Conservation (phyloP, 106 monocot genomes). For the Dendrobium chrysotoxum region DNA sequence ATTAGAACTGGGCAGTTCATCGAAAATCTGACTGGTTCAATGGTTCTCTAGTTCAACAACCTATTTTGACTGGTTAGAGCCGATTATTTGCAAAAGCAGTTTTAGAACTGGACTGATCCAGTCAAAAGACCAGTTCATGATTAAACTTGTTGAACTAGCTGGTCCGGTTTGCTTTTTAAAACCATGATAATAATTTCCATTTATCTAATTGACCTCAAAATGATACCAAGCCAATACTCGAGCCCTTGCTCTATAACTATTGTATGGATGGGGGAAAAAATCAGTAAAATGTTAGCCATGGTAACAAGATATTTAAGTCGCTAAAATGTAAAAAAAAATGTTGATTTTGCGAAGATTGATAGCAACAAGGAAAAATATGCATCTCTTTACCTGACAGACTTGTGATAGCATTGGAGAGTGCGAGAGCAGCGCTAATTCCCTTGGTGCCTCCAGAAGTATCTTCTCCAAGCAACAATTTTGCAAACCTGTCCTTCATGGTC, state of each 20-base stretch:
- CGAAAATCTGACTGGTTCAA: too few species aligned
- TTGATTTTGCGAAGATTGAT: too few species aligned
- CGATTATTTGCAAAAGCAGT: too few species aligned
- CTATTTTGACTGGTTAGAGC: too few species aligned
- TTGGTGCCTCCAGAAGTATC: conserved; percentile 72
- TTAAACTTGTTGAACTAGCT: too few species aligned
- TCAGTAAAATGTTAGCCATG: neutral
- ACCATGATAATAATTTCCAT: neutral
- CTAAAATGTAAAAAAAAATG: too few species aligned
- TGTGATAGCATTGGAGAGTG: conserved; percentile 79
- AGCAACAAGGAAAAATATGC: neutral
- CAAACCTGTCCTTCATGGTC: conserved; percentile 84
- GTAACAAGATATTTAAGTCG: neutral
- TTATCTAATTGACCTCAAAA: neutral
- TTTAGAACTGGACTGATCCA: too few species aligned
- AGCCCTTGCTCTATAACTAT: neutral
- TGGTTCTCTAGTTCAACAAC: too few species aligned
- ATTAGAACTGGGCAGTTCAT: too few species aligned
- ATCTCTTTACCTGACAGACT: conserved; percentile 63
- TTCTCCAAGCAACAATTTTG: conserved; percentile 77
- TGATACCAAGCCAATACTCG: neutral
- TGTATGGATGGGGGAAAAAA: neutral
- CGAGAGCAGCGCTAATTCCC: conserved; percentile 63
- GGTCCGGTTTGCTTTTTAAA: too few species aligned
- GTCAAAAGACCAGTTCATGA: too few species aligned